Evolutionary conservation across 768 basidiomycete species (phyloP).

Genomic region (Lactarius quietus): DNA sequence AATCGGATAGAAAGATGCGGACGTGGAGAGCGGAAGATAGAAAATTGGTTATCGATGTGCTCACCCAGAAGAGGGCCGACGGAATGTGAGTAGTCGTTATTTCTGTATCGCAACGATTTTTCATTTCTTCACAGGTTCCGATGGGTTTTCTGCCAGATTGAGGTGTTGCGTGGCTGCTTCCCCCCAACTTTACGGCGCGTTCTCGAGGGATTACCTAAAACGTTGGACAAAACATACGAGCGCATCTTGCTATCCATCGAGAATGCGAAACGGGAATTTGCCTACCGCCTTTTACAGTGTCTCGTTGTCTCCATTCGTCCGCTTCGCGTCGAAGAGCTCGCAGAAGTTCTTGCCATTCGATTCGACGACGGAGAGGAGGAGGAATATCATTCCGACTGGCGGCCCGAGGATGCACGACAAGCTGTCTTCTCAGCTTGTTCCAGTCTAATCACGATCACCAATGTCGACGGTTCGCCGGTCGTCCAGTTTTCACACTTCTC

Average conservation of each 20-base stretch:
- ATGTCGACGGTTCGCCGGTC: neutral
- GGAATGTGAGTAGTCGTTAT: neutral
- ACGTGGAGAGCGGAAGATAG: conserved; percentile 9
- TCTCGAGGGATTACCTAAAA: neutral
- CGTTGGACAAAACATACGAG: too few species aligned
- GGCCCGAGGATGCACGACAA: neutral
- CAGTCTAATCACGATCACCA: neutral
- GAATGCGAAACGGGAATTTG: too few species aligned
- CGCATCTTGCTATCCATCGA: too few species aligned
- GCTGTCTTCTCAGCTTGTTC: neutral
- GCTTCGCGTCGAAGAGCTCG: too few species aligned
- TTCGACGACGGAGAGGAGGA: neutral
- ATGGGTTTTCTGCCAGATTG: neutral
- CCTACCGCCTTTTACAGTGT: too few species aligned
- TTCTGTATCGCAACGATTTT: neutral
- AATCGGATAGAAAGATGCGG: neutral
- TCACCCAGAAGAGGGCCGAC: conserved; percentile 1
- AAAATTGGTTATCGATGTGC: neutral
- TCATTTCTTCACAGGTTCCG: neutral
- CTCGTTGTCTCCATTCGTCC: too few species aligned
- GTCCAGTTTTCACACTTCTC: neutral
- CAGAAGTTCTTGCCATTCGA: too few species aligned
- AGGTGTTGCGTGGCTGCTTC: neutral
- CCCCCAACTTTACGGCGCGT: neutral
- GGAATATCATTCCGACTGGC: neutral